Base-by-base conservation (phyloP, 129 eudicot genomes). In the Silybum marianum region DNA sequence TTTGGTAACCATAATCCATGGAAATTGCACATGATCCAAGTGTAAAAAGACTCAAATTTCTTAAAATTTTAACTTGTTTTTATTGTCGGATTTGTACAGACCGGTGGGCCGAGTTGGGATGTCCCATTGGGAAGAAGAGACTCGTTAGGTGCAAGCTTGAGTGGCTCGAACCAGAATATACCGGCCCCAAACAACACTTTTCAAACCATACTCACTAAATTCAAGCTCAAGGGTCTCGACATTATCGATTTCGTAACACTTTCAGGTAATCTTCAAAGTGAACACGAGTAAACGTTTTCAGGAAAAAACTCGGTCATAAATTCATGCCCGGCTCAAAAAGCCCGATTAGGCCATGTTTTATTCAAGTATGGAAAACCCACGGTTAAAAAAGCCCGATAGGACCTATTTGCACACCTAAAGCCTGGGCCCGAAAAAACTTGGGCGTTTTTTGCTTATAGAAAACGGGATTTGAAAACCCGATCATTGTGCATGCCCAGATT, bases 111-210 rank as follows among this genome's bases (percentile, higher is more conserved):
- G 1, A 88, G 88, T 82, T 95, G 98, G 98, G 96, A 80, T 60
- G 96, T 95, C 42, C 98, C 98, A 10, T 75, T 95, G 78, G 98
- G 98, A 86, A 92, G 98, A 88, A 92, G 93, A 76, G 98, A 95
- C 82, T 88, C 97, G 1, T 80, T 73, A 81, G 89, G 84, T 40
- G 97, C 98, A 23, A 95, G 97, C 72, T 78, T 95, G 85, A 89
- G 91, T 42, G 98, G 97, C 77, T 92, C 98, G 2, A 92, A 95
- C 93, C 83, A 92, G 75, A 89, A 92, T 83, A 92, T 95, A 87
- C 97, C 98, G 58, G 98, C 98, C 58, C 98, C 98, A 74, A 95
- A 92, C 88, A 90, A 88, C 87, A 95, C 98, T 14, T 95, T 95
- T 83, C 93, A 92, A 28, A 92, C 98, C 82, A 92, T 95, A 77